Evolutionary conservation across 805 yeast genomes (phyloP), one percentile per base, ranked within the genome.

Genomic region (Clavispora carvajalis): DNA sequence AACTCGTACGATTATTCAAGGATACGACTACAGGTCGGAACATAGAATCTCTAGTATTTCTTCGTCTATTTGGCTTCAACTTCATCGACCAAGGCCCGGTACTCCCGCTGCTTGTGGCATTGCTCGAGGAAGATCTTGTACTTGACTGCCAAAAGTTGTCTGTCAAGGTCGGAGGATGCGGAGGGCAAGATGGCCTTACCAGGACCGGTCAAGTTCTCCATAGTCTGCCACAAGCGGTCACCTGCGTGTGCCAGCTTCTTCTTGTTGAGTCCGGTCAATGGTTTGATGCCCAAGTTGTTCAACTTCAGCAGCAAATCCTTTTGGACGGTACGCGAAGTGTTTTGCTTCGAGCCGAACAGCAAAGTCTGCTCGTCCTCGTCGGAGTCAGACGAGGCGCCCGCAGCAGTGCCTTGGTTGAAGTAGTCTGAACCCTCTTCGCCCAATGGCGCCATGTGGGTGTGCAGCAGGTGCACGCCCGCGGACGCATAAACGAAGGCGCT

Each of bases 121-220:
- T 87, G 93, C 56, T 91, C 96, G 41, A 87, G 68, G 74, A 88
- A 89, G 33, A 91, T 77, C 62, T 79, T 76, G 70, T 88, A 93
- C 65, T 93, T 93, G 29, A 82, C 84, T 44, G 76, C 67, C 59
- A 93, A 73, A 45, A 93, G 70, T 51, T 71, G 69, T 53, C 88
- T 73, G 61, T 87, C 95, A 0, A 85, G 79, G 43, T 77, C 75
- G 33, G 64, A 63, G 13, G 57, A 64, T 4, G 75, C 60, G 18
- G 78, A 63, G 3, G 99, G 98, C 47, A 69, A 62, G 29, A 93
- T 84, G 10, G 82, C 88, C 49, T 74, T 73, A 34, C 96, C 98
- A 17, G 82, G 78, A 7, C 95, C 91, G 1, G 95, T 83, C 69
- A 90, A 73, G 45, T 74, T 73, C 49, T 76, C 76, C 99, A 93